These are phyloP conservation scores for Corylus avellana DNA, from an alignment of 306 rosid species.

Conservation along the genomic window DNA sequence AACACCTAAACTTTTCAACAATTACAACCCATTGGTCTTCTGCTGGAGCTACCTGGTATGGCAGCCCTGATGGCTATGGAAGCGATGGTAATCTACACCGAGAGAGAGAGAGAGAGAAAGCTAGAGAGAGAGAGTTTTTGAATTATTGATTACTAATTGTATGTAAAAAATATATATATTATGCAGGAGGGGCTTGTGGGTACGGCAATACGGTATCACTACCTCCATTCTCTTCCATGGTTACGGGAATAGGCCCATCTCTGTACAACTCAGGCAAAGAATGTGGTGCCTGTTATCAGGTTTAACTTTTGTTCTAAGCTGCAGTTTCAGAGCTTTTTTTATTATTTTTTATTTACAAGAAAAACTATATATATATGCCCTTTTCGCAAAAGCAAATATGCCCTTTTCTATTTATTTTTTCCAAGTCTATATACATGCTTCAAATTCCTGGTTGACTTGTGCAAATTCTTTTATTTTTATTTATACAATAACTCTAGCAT, in stretches of 20 bases:
- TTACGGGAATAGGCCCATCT: constrained; percentile 44
- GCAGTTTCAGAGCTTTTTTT: not conserved
- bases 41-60: constrained; percentile 57
- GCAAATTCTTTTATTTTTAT: not conserved
- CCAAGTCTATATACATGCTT: no score
- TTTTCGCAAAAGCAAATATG: no score
- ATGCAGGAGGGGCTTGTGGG: constrained; percentile 46
- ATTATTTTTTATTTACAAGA: not conserved
- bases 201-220: constrained; percentile 43
- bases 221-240: constrained; percentile 46
- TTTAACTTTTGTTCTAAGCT: not conserved
- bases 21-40: constrained; percentile 28
- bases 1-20: constrained; percentile 32
- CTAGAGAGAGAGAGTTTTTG: not conserved
- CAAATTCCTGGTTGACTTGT: no score
- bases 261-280: constrained; percentile 41
- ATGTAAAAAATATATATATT: not conserved
- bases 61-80: constrained; percentile 41
- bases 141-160: not conserved
- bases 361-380: no score
- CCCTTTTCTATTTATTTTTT: no score
- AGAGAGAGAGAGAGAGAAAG: not conserved
- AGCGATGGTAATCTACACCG: constrained; percentile 33
- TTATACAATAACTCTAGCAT: not conserved
- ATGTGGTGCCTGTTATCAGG: constrained; percentile 55